Base-by-base conservation (phyloP, 257 asterid species). In the Voacanga thouarsii region DNA sequence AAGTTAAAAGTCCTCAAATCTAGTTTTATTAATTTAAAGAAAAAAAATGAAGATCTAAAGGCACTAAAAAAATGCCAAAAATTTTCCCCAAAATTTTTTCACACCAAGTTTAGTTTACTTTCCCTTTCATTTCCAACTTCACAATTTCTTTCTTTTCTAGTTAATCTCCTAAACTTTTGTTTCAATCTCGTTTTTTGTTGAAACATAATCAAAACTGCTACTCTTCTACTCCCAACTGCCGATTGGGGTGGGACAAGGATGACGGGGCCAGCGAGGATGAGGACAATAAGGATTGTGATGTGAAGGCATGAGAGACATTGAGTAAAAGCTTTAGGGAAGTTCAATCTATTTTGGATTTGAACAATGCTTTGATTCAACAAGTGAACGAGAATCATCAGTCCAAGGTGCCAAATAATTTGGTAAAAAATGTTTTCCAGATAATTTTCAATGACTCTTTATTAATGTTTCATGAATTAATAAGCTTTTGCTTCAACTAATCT, bases 321-420 rank as follows among this genome's bases (percentile, higher is more conserved):
- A 84, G 67, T 79, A 86, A 74, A 81, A 70, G 83, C 82, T 87
- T 91, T 77, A 75, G 76, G 19, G 92, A 90, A 81, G 97, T 85
- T 23, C 92, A 93, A 49, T 86, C 84, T 26, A 76, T 89, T 82
- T 79, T 91, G 68, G 96, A 90, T 80, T 90, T 61, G 80, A 93
- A 92, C 72, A 87, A 94, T 47, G 76, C 71, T 49, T 71, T 93
- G 24, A 91, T 93, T 80, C 90, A 88, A 43, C 96, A 86, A 77
- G 97, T 86, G 37, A 89, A 93, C 75, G 87, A 91, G 63, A 90
- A 93, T 83, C 97, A 91, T 59, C 85, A 78, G 18, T 87, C 97
- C 6, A 91, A 83, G 78, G 45, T 85, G 61, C 92, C 90, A 30
- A 80, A 82, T 2, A 89, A 89, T 79, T 11, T 93, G 83, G 92